A percentile compares a stretch with the other conserved stretches of the same genome.
Evolutionary conservation across 164 flowering plant species (phyloP).

Genomic region (Malania oleifera): DNA sequence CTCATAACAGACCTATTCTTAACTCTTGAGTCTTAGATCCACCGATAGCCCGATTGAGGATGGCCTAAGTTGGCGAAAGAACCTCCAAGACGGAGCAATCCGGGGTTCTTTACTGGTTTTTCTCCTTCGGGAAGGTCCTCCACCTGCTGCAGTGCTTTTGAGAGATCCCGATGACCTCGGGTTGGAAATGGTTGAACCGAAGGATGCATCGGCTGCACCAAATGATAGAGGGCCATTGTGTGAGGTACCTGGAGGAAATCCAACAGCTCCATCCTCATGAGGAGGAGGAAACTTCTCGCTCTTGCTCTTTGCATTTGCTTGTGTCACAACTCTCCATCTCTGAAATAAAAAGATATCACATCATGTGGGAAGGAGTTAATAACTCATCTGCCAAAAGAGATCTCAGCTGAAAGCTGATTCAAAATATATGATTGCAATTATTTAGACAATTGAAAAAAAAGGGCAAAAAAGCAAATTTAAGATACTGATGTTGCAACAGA

Average conservation of each 20-base stretch:
- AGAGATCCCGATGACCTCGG: conserved; percentile 36
- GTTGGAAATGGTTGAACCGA: conserved; percentile 44
- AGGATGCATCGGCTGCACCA: conserved; percentile 45
- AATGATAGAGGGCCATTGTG: conserved; percentile 54
- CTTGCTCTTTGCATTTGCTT: conserved; percentile 74
- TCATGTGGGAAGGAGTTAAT: no score
- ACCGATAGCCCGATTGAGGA: conserved; percentile 41
- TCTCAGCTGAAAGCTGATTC: no score
- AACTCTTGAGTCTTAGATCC: conserved; percentile 42
- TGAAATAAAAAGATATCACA: conserved; percentile 19
- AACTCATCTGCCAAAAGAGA: not conserved
- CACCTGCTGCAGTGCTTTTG: conserved; percentile 25
- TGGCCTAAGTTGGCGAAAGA: conserved; percentile 42
- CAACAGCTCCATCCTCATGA: conserved; percentile 79
- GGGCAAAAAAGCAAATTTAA: no score
- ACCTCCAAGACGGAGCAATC: conserved; percentile 39
- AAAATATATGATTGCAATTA: no score
- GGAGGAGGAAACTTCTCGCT: conserved; percentile 98
- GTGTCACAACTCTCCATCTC: conserved; percentile 59
- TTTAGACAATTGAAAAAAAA: no score
- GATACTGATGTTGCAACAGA: no score
- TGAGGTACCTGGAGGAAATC: conserved; percentile 46
- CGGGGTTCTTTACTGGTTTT: conserved; percentile 32
- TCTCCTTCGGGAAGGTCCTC: conserved; percentile 39
- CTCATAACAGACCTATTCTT: conserved; percentile 42